These are phyloP conservation scores for Podila epigama DNA, from an alignment of 192 early-diverging fungal genomes.

Conservation along the genomic window DNA sequence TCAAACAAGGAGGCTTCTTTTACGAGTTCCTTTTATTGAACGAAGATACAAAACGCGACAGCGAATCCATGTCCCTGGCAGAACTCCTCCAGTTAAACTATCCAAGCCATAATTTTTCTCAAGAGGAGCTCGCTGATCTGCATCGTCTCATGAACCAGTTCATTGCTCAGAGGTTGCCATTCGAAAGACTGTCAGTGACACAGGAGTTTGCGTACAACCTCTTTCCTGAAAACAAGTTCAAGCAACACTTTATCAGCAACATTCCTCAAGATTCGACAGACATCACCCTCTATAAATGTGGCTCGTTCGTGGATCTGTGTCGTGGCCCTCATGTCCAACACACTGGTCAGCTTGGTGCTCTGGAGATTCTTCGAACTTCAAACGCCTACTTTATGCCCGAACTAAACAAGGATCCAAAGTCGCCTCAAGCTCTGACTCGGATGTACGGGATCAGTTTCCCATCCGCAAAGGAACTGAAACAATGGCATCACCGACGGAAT, in stretches of 20 bases:
- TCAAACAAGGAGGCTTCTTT: slow-evolving; percentile 78
- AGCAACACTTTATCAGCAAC: slow-evolving; percentile 67
- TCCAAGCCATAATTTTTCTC: slow-evolving; percentile 51
- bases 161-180: slow-evolving; percentile 58
- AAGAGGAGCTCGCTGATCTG: slow-evolving; percentile 62
- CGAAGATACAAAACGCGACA: slow-evolving; percentile 30
- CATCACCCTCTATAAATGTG: slow-evolving; percentile 74
- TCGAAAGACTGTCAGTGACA: slow-evolving; percentile 71
- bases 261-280: slow-evolving; percentile 51
- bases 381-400: slow-evolving; percentile 68
- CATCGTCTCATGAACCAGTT: slow-evolving; percentile 59
- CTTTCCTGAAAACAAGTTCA: slow-evolving; percentile 79
- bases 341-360: slow-evolving; percentile 63
- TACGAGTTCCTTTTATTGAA: slow-evolving; percentile 76
- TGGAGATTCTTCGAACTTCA: slow-evolving; percentile 64
- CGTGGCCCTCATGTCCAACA: slow-evolving; percentile 80
- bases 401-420: slow-evolving; percentile 49
- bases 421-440: slow-evolving; percentile 67
- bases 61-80: slow-evolving; percentile 5
- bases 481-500: slow-evolving; percentile 57
- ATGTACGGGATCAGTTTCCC: slow-evolving; percentile 80
- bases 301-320: slow-evolving; percentile 79
- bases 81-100: slow-evolving; percentile 36
- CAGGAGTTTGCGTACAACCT: slow-evolving; percentile 65
- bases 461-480: slow-evolving; percentile 54